phyloP scores from a whole-genome alignment of 1,284 basidiomycete genomes.

The Sanghuangporus sanghuang region DNA sequence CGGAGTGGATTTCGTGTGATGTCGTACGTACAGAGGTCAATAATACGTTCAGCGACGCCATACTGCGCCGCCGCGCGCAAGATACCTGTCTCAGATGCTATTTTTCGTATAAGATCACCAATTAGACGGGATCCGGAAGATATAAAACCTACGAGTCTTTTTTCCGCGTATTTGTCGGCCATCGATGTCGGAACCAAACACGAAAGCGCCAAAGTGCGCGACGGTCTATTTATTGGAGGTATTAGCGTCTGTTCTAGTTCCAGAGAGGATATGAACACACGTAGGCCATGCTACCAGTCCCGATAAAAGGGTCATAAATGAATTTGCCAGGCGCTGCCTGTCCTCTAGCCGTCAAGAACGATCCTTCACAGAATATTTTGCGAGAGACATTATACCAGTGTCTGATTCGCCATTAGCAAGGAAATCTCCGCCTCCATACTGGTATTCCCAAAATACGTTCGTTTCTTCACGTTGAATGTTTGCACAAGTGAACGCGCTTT shows the following conservation, averaged over 20 bases:
- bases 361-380: no score
- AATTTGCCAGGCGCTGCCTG: constrained; percentile 85
- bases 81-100: constrained; percentile 62
- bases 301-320: constrained; percentile 95
- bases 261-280: constrained; percentile 32
- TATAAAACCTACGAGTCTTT: background rate
- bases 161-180: constrained; percentile 96
- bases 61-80: constrained; percentile 83
- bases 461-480: constrained; percentile 85
- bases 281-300: constrained; percentile 96
- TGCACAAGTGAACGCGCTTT: constrained; percentile 64
- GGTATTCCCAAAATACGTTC: constrained; percentile 92
- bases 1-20: constrained; percentile 88
- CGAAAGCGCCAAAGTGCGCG: constrained; percentile 83
- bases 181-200: constrained; percentile 95
- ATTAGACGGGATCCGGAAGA: background rate
- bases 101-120: background rate
- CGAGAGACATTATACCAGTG: no score
- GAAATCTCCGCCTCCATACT: constrained; percentile 98
- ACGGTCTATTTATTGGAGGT: constrained; percentile 46
- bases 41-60: constrained; percentile 65
- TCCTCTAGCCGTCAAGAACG: background rate
- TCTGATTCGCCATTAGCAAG: constrained; percentile 93
- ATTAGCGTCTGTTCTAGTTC: background rate
- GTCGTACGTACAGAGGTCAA: constrained; percentile 89